Conservation (phyloP, 2,329 filamentous ascomycete genomes). For the Xylariaceae sp. region DNA sequence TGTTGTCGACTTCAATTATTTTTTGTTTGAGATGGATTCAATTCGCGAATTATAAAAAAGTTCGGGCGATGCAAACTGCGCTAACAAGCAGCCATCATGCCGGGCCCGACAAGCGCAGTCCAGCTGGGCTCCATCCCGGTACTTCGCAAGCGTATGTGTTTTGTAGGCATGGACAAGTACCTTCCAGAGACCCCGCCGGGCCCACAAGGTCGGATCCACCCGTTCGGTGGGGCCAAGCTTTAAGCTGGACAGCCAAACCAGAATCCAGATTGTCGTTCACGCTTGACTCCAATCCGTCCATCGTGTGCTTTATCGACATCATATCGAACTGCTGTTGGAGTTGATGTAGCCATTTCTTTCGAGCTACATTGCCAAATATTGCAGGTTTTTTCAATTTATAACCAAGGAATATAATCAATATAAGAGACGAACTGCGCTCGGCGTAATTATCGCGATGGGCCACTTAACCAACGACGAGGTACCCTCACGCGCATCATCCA, state of each 20-base stretch:
- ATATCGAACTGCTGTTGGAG: too few relatives aligned
- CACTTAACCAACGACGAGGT: conserved; percentile 60
- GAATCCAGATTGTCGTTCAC: too few relatives aligned
- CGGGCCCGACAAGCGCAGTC: neutral
- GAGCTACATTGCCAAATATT: too few relatives aligned
- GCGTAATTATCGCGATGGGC: conserved; percentile 32
- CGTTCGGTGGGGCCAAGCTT: neutral
- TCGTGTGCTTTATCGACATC: too few relatives aligned
- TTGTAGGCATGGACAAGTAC: too few relatives aligned
- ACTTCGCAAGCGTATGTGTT: too few relatives aligned
- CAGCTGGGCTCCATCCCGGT: neutral
- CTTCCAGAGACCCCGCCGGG: neutral
- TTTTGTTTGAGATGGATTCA: neutral
- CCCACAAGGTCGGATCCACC: neutral
- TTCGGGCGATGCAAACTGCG: neutral
- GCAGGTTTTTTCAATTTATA: too few relatives aligned
- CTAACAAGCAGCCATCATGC: neutral
- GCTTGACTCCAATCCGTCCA: too few relatives aligned
- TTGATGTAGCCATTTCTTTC: too few relatives aligned
- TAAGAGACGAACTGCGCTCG: neutral
- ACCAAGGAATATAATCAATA: too few relatives aligned
- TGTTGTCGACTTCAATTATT: neutral
- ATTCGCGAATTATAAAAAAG: neutral
- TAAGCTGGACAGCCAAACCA: too few relatives aligned
- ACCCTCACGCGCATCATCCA: neutral